phyloP scores from a whole-genome alignment of 441 rosid species.

The Theobroma grandiflorum region DNA sequence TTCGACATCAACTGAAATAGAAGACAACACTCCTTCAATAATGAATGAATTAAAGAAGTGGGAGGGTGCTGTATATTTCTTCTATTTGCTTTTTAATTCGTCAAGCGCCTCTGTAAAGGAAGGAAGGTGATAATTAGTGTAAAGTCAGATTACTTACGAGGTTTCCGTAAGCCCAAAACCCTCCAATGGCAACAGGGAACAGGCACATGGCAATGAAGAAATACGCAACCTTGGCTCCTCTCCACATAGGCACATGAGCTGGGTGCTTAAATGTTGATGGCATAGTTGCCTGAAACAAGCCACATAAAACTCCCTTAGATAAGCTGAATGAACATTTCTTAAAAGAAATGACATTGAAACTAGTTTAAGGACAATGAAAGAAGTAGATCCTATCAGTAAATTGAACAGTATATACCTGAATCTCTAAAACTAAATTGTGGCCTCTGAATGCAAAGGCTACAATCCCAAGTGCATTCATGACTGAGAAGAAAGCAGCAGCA shows the following conservation, averaged over 20 bases:
- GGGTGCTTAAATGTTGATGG: constrained; percentile 97
- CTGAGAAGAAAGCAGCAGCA: constrained; percentile 70
- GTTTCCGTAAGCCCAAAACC: constrained; percentile 96
- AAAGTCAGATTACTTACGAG: constrained; percentile 59
- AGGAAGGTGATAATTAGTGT: too few relatives aligned
- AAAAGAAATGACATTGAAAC: not conserved
- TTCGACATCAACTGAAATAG: not conserved
- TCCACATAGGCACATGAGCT: constrained; percentile 98
- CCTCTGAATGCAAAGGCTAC: constrained; percentile 94
- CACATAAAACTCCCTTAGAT: constrained; percentile 13
- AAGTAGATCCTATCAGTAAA: not conserved
- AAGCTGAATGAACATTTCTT: constrained; percentile 6
- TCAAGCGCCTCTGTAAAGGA: too few relatives aligned
- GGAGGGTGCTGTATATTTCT: too few relatives aligned
- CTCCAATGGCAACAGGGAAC: constrained; percentile 91
- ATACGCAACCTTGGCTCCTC: constrained; percentile 91
- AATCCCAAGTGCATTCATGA: constrained; percentile 92
- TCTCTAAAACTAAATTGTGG: constrained; percentile 86
- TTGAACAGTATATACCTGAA: constrained; percentile 64
- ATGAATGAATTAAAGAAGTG: too few relatives aligned
- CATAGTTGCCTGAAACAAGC: constrained; percentile 80
- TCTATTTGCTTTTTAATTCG: too few relatives aligned
- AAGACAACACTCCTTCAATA: not conserved
- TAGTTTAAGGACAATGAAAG: not conserved
- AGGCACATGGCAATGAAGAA: constrained; percentile 88